Evolutionary conservation across 2,329 filamentous ascomycete species (phyloP).

Genomic region (Claviceps sp.): DNA sequence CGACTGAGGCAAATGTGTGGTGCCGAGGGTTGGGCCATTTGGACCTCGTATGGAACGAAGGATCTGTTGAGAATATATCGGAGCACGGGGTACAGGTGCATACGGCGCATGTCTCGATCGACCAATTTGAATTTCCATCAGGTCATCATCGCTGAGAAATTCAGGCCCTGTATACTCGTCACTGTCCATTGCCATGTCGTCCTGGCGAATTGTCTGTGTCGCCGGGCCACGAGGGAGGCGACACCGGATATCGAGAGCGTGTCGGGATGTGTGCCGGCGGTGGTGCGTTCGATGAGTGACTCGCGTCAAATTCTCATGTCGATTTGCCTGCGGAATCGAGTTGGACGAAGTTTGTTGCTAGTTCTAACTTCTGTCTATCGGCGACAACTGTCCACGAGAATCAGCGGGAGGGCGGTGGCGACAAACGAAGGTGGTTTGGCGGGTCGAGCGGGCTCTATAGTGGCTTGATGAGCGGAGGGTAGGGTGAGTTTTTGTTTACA

Average conservation of each 20-base stretch:
- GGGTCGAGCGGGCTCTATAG: not conserved
- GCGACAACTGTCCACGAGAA: not conserved
- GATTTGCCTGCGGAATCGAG: not conserved
- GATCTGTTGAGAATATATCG: not conserved
- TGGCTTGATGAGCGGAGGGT: not conserved
- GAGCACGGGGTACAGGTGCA: not conserved
- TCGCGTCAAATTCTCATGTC: not conserved
- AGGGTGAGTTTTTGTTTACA: not conserved
- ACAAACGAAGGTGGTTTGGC: not conserved
- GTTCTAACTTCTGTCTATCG: not conserved
- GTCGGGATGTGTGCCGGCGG: not conserved
- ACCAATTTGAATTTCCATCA: constrained; percentile 20
- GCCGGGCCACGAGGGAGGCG: not conserved
- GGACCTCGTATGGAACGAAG: not conserved
- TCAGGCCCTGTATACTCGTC: constrained; percentile 7
- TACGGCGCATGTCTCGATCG: constrained; percentile 3
- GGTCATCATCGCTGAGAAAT: constrained; percentile 17
- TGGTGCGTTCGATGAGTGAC: not conserved
- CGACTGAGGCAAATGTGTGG: not conserved
- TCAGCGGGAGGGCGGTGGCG: not conserved
- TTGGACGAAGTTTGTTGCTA: not conserved
- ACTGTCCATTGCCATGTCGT: constrained; percentile 9
- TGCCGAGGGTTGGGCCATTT: not conserved
- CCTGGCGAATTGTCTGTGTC: not conserved
- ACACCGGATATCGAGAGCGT: not conserved